Conservation (phyloP, 2,329 filamentous ascomycete species). For the Passalora sequoiae region DNA sequence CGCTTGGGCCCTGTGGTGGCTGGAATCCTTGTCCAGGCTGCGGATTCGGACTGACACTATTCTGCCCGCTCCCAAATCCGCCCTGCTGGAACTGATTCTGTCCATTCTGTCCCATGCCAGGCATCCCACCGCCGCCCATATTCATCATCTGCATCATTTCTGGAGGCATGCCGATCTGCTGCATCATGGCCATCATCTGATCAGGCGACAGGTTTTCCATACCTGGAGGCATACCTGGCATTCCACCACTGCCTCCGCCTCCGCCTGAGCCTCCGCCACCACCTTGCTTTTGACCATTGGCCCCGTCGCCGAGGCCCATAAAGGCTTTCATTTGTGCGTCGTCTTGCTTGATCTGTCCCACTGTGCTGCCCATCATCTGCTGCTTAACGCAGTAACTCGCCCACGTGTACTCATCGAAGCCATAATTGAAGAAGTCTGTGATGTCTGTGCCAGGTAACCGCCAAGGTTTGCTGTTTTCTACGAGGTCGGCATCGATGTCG, state of each 20-base stretch:
- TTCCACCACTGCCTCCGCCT: constrained; percentile 16
- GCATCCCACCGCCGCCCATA: constrained; percentile 13
- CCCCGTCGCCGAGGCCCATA: constrained; percentile 40
- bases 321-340: constrained; percentile 58
- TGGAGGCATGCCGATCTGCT: constrained; percentile 40
- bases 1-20: constrained; percentile 24
- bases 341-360: constrained; percentile 71
- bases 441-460: constrained; percentile 88
- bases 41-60: constrained; percentile 23
- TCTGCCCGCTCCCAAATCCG: constrained; percentile 18
- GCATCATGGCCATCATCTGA: constrained; percentile 52
- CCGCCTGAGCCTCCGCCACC: not conserved
- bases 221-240: constrained; percentile 33
- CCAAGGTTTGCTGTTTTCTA: constrained; percentile 84
- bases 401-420: constrained; percentile 98
- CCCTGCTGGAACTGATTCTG: constrained; percentile 15
- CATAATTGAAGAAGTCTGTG: constrained; percentile 98
- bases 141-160: constrained; percentile 11
- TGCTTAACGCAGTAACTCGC: constrained; percentile 89
- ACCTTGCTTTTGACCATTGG: constrained; percentile 13
- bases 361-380: constrained; percentile 69
- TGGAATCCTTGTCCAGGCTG: constrained; percentile 27
- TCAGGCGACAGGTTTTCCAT: constrained; percentile 43
- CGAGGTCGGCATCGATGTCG: constrained; percentile 50
- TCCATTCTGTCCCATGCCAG: constrained; percentile 15